A percentile compares a stretch with the other conserved stretches of the same genome.
Evolutionary conservation across 2,329 filamentous ascomycete genomes (phyloP).

Genomic region (Claviceps sp.): DNA sequence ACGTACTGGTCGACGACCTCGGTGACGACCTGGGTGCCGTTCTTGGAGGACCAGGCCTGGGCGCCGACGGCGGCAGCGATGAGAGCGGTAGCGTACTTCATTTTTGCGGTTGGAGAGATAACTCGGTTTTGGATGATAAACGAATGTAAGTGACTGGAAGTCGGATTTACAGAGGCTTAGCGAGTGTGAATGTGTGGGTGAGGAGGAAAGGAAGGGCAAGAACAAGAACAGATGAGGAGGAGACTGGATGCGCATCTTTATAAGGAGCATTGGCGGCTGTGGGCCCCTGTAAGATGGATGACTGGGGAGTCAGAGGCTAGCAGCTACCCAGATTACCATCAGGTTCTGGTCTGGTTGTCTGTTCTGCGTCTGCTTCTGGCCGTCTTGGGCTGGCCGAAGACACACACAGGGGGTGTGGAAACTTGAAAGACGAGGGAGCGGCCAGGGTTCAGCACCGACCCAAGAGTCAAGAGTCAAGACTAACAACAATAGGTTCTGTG

Average conservation of each 20-base stretch:
- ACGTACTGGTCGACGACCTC: slow-evolving; percentile 52
- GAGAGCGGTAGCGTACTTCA: slow-evolving; percentile 48
- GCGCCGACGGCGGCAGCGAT: slow-evolving; percentile 31
- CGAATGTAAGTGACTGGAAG: slow-evolving; percentile 48
- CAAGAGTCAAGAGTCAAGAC: no score
- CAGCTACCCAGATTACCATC: no score
- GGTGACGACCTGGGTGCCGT: slow-evolving; percentile 42
- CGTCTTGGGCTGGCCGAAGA: no score
- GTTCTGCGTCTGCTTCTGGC: no score
- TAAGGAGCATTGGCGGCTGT: slow-evolving; percentile 19
- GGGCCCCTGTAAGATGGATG: no score
- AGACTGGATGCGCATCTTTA: slow-evolving; percentile 33
- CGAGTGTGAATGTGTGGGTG: slow-evolving; percentile 36
- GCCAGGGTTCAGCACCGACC: no score
- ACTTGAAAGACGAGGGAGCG: no score
- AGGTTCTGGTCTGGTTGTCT: no score
- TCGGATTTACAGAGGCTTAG: slow-evolving; percentile 30
- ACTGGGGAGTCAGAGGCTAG: no score
- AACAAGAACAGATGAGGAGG: slow-evolving; percentile 14
- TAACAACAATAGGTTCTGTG: no score
- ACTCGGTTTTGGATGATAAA: slow-evolving; percentile 25
- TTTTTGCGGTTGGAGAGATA: slow-evolving; percentile 38
- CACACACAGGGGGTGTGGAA: no score
- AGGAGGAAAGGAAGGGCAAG: slow-evolving; percentile 22
- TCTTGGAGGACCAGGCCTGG: slow-evolving; percentile 16